phyloP scores from a whole-genome alignment of 2,329 filamentous ascomycete species.

The Hypoxylon sp. region DNA sequence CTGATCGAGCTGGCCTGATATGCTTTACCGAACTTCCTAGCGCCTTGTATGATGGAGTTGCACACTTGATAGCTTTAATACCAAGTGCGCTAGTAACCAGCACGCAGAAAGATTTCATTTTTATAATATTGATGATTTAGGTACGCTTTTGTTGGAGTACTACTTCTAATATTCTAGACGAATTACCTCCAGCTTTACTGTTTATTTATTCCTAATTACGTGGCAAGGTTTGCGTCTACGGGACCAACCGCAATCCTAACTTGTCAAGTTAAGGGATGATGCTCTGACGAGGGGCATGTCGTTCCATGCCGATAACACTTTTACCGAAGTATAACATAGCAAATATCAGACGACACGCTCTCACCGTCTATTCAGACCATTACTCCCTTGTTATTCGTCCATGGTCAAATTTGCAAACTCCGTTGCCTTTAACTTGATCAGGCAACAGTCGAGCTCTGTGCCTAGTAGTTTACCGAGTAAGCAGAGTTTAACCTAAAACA shows the following conservation, averaged over 20 bases:
- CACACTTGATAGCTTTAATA: no score
- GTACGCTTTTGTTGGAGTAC: neutral
- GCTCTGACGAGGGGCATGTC: constrained; percentile 7
- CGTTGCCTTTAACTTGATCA: neutral
- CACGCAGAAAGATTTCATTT: neutral
- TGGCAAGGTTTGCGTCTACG: neutral
- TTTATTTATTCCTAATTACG: neutral
- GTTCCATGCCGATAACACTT: neutral
- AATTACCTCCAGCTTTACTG: neutral
- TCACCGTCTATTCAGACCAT: constrained; percentile 10
- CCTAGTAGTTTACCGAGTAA: neutral
- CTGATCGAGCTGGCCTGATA: constrained; percentile 22
- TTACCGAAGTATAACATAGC: constrained; percentile 14
- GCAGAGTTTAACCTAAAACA: neutral
- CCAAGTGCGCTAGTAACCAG: neutral
- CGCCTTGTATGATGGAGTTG: constrained; percentile 1
- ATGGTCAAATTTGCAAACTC: neutral
- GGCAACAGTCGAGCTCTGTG: neutral
- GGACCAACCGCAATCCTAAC: neutral
- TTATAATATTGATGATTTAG: neutral
- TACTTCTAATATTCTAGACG: neutral
- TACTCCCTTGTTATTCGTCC: neutral
- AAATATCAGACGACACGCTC: constrained; percentile 8
- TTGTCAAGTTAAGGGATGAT: neutral
- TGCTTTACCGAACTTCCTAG: constrained; percentile 15